Conservation (phyloP, 2,329 filamentous ascomycete species). For the Magnaporthales sp. region DNA sequence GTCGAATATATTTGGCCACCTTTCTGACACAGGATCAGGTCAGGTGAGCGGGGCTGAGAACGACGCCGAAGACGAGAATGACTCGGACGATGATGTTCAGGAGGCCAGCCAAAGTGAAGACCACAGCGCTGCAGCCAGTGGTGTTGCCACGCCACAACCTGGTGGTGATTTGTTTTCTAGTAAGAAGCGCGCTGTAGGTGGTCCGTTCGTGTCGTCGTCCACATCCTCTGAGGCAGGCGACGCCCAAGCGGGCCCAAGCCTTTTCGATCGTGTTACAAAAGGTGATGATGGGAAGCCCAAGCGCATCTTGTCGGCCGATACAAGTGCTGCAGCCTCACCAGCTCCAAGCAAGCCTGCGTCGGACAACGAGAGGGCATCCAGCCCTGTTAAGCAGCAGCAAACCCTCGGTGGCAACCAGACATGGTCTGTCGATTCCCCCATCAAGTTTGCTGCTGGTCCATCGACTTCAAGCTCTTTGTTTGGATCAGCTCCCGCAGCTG, state of each 20-base stretch:
- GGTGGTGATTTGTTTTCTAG: slow-evolving; percentile 20
- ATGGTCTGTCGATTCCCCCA: slow-evolving; percentile 40
- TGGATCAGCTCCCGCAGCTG: slow-evolving; percentile 17
- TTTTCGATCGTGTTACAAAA: slow-evolving; percentile 48
- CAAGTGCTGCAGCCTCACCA: slow-evolving; percentile 15
- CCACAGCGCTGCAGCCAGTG: slow-evolving; percentile 31
- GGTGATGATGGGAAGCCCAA: slow-evolving; percentile 40
- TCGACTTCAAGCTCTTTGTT: slow-evolving; percentile 19
- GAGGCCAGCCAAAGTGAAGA: slow-evolving; percentile 34
- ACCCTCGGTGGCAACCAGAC: slow-evolving; percentile 30
- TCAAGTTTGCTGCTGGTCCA: slow-evolving; percentile 38
- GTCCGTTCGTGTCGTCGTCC: slow-evolving; percentile 21
- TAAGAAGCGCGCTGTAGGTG: slow-evolving; percentile 16
- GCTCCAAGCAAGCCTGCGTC: slow-evolving; percentile 15
- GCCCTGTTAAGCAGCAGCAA: slow-evolving; percentile 29
- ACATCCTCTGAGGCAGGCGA: slow-evolving; percentile 33
- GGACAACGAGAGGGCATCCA: slow-evolving; percentile 33
- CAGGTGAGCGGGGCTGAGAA: slow-evolving; percentile 43
- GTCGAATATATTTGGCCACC: slow-evolving; percentile 49
- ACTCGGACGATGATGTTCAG: slow-evolving; percentile 37
- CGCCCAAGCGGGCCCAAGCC: slow-evolving; percentile 35
- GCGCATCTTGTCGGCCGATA: slow-evolving; percentile 26
- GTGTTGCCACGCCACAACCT: slow-evolving; percentile 31
- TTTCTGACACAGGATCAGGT: slow-evolving; percentile 46
- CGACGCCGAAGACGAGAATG: slow-evolving; percentile 28